Evolutionary conservation across 257 asterid species (phyloP).

Genomic region (Penstemon newberryi): DNA sequence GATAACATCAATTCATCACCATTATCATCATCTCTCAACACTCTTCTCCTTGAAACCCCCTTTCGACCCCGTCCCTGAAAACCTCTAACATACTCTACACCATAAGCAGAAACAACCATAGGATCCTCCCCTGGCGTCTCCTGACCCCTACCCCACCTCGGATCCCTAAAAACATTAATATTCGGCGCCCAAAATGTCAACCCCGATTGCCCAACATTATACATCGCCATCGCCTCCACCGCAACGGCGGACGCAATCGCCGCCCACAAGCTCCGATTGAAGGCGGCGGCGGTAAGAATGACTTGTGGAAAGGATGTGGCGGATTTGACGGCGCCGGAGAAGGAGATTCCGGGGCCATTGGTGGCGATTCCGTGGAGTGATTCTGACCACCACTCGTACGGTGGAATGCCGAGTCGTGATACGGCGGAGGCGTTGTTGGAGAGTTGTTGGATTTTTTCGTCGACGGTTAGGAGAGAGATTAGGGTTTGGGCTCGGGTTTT

Average conservation of each 20-base stretch:
- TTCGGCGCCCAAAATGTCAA: constrained; percentile 95
- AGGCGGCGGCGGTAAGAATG: constrained; percentile 71
- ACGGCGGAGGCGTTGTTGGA: constrained; percentile 59
- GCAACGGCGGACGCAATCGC: constrained; percentile 60
- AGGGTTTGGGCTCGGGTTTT: constrained; percentile 58
- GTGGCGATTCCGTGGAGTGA: constrained; percentile 84
- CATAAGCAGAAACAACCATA: constrained; percentile 61
- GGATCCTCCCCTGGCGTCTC: constrained; percentile 99
- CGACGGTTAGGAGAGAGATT: constrained; percentile 59
- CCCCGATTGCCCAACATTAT: constrained; percentile 75
- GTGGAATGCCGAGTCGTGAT: constrained; percentile 71
- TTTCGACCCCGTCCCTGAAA: constrained; percentile 49
- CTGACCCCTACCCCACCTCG: constrained; percentile 98
- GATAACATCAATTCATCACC: constrained; percentile 60
- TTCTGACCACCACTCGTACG: constrained; percentile 95
- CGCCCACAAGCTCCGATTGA: constrained; percentile 71
- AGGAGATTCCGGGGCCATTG: constrained; percentile 82
- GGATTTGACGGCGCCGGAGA: constrained; percentile 55
- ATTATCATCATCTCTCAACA: constrained; percentile 33
- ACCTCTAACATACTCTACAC: constrained; percentile 68
- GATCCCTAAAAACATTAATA: constrained; percentile 82
- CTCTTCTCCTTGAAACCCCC: constrained; percentile 29
- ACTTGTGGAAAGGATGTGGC: constrained; percentile 91
- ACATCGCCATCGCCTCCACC: constrained; percentile 83
- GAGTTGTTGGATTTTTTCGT: constrained; percentile 75